Evolutionary conservation across 2,329 filamentous ascomycete genomes (phyloP).

Genomic region (Aspergillus jensenii): DNA sequence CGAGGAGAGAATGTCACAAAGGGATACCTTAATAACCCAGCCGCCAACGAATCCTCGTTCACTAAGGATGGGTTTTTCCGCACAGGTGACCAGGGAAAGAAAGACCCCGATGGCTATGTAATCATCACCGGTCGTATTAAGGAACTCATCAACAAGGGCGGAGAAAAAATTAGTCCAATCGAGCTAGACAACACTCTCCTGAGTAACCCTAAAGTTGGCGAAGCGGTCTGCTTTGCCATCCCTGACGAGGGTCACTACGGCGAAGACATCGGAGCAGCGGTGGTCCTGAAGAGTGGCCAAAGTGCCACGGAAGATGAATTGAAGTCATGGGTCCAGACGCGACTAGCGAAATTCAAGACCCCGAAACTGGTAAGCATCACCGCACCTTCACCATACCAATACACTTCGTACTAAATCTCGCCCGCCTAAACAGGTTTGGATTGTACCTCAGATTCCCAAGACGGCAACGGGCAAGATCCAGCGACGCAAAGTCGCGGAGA

Average conservation of each 20-base stretch:
- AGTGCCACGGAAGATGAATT: conserved; percentile 60
- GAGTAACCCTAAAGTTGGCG: conserved; percentile 69
- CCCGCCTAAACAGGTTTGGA: conserved; percentile 61
- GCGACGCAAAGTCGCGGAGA: conserved; percentile 79
- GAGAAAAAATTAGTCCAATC: conserved; percentile 86
- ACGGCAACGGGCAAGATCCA: conserved; percentile 91
- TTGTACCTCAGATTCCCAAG: conserved; percentile 83
- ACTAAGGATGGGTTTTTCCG: conserved; percentile 78
- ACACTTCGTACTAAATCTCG: not conserved
- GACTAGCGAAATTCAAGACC: conserved; percentile 79
- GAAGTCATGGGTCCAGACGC: conserved; percentile 66
- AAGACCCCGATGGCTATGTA: conserved; percentile 77
- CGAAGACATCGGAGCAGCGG: conserved; percentile 74
- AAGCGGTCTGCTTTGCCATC: conserved; percentile 81
- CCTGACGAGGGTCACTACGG: conserved; percentile 75
- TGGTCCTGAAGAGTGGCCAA: conserved; percentile 69
- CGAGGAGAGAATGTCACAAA: conserved; percentile 78
- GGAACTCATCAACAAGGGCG: conserved; percentile 85
- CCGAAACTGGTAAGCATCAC: conserved; percentile 67
- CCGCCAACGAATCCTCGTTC: conserved; percentile 73
- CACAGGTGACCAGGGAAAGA: conserved; percentile 82
- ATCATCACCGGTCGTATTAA: conserved; percentile 90
- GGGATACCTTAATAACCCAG: conserved; percentile 80
- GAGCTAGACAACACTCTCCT: conserved; percentile 80
- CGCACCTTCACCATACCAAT: not conserved